Evolutionary conservation across 2,329 filamentous ascomycete species (phyloP).

Genomic region (Aspergillus sp.): DNA sequence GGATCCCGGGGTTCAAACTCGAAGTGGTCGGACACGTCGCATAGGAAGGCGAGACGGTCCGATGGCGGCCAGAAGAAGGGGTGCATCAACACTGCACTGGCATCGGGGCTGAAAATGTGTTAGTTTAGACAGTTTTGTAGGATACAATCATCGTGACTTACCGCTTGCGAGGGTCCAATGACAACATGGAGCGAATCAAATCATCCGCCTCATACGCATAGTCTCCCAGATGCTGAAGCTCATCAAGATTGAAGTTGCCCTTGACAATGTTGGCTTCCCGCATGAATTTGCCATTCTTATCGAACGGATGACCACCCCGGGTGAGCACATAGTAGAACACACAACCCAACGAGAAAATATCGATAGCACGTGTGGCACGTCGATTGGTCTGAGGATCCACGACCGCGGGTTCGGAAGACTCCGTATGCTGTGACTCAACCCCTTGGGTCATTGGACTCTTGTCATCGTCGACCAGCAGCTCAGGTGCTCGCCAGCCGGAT

Average conservation of each 20-base stretch:
- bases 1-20: constrained; percentile 86
- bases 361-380: constrained; percentile 88
- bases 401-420: constrained; percentile 45
- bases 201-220: constrained; percentile 82
- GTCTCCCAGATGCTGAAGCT: constrained; percentile 69
- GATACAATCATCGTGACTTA: constrained; percentile 15
- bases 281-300: constrained; percentile 90
- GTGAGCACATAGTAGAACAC: constrained; percentile 99
- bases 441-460: constrained; percentile 36
- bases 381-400: constrained; percentile 55
- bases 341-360: constrained; percentile 93
- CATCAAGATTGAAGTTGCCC: constrained; percentile 65
- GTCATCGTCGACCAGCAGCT: constrained; percentile 78
- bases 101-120: constrained; percentile 51
- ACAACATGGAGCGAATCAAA: constrained; percentile 75
- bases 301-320: constrained; percentile 84
- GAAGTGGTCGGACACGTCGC: constrained; percentile 92
- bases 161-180: constrained; percentile 55
- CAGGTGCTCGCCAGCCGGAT: constrained; percentile 91
- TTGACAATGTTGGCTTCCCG: constrained; percentile 96
- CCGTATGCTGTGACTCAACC: constrained; percentile 32
- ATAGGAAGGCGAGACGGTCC: constrained; percentile 86
- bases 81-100: constrained; percentile 75
- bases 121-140: background rate
- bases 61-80: constrained; percentile 95